A percentile compares a stretch with the other conserved stretches of the same genome.
Conservation (phyloP, 257 asterid species). For the Galeopsis tetrahit region DNA sequence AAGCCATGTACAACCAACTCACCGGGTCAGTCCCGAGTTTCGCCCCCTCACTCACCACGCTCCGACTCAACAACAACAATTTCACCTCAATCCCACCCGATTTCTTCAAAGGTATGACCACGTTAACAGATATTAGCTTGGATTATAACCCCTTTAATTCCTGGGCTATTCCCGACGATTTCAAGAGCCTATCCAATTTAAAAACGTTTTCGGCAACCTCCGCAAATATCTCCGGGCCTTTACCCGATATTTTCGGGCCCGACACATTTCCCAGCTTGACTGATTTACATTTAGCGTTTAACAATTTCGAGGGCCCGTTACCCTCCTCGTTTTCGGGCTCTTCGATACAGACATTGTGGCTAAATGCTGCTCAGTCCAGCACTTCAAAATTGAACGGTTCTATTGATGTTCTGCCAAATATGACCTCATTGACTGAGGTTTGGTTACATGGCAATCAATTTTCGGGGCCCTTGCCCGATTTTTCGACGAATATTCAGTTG, state of each 20-base stretch:
- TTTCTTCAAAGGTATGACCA: constrained; percentile 76
- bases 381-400: constrained; percentile 56
- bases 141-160: constrained; percentile 63
- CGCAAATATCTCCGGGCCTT: constrained; percentile 54
- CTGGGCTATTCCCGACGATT: constrained; percentile 63
- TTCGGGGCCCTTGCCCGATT: constrained; percentile 70
- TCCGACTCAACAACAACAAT: constrained; percentile 54
- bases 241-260: constrained; percentile 63
- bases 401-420: constrained; percentile 54
- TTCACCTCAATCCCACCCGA: constrained; percentile 69
- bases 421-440: constrained; percentile 53
- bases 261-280: constrained; percentile 50
- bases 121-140: constrained; percentile 52
- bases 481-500: constrained; percentile 47
- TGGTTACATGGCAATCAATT: constrained; percentile 72
- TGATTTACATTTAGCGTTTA: constrained; percentile 51
- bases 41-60: constrained; percentile 53
- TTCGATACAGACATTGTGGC: constrained; percentile 59
- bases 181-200: constrained; percentile 48
- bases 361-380: constrained; percentile 55
- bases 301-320: constrained; percentile 65
- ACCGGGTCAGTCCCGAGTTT: constrained; percentile 72
- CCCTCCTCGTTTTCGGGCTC: constrained; percentile 62
- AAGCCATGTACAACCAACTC: constrained; percentile 58
- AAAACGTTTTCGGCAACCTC: constrained; percentile 61